Evolutionary conservation across 306 rosid genomes (phyloP).

Genomic region (Senna tora): DNA sequence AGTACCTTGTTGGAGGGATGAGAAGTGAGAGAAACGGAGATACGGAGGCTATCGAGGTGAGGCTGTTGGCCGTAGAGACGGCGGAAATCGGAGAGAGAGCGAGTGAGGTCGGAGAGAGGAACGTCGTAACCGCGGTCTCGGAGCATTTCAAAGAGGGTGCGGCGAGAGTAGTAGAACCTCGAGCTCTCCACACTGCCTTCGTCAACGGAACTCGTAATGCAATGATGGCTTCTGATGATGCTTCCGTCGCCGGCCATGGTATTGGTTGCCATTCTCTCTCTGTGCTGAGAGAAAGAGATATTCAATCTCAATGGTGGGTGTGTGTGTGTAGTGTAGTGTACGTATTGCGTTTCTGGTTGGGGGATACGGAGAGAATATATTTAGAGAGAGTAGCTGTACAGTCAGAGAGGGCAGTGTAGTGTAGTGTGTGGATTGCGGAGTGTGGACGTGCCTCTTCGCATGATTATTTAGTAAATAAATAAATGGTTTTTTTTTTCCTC

Average conservation of each 20-base stretch:
- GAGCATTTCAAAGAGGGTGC: constrained; percentile 55
- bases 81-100: constrained; percentile 45
- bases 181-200: constrained; percentile 40
- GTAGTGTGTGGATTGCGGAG: too few species aligned
- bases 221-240: background rate
- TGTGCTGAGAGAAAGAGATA: background rate
- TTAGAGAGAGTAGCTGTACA: background rate
- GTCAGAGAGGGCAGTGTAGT: too few species aligned
- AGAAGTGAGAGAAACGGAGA: constrained; percentile 41
- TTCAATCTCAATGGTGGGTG: background rate
- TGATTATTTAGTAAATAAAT: background rate
- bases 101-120: constrained; percentile 38
- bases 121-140: constrained; percentile 58
- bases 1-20: constrained; percentile 44
- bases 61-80: constrained; percentile 45
- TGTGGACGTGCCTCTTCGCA: background rate
- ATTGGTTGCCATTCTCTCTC: background rate
- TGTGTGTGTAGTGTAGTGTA: background rate
- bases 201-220: constrained; percentile 6
- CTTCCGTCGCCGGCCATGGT: background rate
- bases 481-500: too few species aligned
- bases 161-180: constrained; percentile 43
- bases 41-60: constrained; percentile 33
- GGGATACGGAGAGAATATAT: too few species aligned
- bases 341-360: background rate